Evolutionary conservation across 2,329 filamentous ascomycete species (phyloP).

Genomic region (Cylindrodendrum hubeiense): DNA sequence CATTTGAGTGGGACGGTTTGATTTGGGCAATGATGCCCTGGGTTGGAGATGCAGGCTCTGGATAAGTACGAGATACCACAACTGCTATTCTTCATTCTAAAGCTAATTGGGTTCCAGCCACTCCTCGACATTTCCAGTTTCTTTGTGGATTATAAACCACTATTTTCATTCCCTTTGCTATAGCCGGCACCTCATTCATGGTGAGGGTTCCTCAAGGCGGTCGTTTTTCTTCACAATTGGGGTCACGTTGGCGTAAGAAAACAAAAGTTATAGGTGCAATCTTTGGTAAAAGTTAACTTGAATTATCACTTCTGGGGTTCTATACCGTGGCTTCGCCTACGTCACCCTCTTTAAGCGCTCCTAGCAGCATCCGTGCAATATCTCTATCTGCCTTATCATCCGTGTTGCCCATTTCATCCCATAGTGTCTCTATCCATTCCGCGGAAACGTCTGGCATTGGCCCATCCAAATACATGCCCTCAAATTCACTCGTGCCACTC

Average conservation of each 20-base stretch:
- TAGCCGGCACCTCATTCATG: not conserved
- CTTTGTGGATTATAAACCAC: too few relatives aligned
- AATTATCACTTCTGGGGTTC: not conserved
- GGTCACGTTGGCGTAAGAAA: not conserved
- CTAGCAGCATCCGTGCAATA: slow-evolving; percentile 53
- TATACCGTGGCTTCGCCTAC: slow-evolving; percentile 29
- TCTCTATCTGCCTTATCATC: slow-evolving; percentile 51
- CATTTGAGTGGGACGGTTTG: not conserved
- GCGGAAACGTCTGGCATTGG: slow-evolving; percentile 43
- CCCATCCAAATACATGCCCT: slow-evolving; percentile 45
- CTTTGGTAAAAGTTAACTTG: slow-evolving; percentile 6
- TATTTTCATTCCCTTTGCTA: not conserved
- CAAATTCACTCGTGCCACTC: slow-evolving; percentile 37
- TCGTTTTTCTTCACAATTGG: not conserved
- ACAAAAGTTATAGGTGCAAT: not conserved
- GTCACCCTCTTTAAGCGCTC: slow-evolving; percentile 51
- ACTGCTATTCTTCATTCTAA: not conserved
- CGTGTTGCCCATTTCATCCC: slow-evolving; percentile 47
- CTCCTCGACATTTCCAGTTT: not conserved
- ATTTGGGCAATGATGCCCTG: not conserved
- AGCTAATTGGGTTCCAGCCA: not conserved
- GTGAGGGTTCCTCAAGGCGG: not conserved
- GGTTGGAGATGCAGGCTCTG: not conserved
- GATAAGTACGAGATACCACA: not conserved
- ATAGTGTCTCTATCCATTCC: slow-evolving; percentile 55